These are phyloP conservation scores for Tylopilus subfusipes DNA, from an alignment of 768 basidiomycete species.

Conservation along the genomic window DNA sequence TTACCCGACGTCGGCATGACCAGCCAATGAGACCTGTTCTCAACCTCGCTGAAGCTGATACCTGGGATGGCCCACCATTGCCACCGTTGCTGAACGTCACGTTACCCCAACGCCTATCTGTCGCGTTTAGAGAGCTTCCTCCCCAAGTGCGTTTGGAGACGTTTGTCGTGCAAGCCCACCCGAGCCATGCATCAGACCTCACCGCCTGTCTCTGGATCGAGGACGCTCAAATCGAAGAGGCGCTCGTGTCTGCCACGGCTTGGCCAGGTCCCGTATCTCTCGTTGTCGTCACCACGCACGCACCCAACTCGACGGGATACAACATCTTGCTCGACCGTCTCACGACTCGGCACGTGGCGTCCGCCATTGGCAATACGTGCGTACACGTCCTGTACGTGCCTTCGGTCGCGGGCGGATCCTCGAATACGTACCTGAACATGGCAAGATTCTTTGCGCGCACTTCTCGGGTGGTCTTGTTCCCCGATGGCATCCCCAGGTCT, in stretches of 20 bases:
- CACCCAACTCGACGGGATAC: conserved; percentile 27
- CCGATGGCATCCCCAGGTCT: conserved; percentile 36
- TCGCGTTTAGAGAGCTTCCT: conserved; percentile 32
- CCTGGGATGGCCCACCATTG: not conserved
- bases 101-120: conserved; percentile 33
- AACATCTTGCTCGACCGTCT: conserved; percentile 16
- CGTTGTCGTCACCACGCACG: conserved; percentile 39
- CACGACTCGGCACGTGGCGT: not conserved
- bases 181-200: conserved; percentile 13
- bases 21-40: not conserved
- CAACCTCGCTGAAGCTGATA: not conserved
- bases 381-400: conserved; percentile 47
- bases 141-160: conserved; percentile 33
- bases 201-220: conserved; percentile 52
- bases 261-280: conserved; percentile 55
- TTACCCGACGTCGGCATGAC: not conserved
- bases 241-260: conserved; percentile 34
- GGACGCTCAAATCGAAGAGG: conserved; percentile 33
- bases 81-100: conserved; percentile 31
- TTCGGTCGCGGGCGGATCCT: conserved; percentile 35
- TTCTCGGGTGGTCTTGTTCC: conserved; percentile 47
- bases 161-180: conserved; percentile 31
- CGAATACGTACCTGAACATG: conserved; percentile 58
- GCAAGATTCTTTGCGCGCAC: conserved; percentile 58
- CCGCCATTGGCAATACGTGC: conserved; percentile 34